Evolutionary conservation across 1,284 basidiomycete genomes (phyloP).

Genomic region (Cryptococcus floricola): DNA sequence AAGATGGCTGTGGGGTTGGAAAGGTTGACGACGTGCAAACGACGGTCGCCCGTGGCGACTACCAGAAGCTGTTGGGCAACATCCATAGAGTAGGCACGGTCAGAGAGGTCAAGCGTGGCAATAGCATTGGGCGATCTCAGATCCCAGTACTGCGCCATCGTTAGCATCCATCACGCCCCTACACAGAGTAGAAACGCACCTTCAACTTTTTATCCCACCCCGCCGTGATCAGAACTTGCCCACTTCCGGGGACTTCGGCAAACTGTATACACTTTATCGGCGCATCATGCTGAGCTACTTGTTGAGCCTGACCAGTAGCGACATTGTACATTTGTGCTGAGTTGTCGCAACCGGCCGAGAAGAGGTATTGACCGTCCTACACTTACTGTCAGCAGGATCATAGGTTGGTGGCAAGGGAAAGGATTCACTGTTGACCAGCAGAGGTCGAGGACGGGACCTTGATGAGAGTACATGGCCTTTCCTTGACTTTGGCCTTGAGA

Average conservation of each 20-base stretch:
- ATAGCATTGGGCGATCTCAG: slow-evolving; percentile 68
- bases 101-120: slow-evolving; percentile 73
- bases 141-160: slow-evolving; percentile 76
- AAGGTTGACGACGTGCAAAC: slow-evolving; percentile 84
- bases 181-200: slow-evolving; percentile 49
- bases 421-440: slow-evolving; percentile 67
- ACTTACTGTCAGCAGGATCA: not conserved
- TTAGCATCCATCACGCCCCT: not conserved
- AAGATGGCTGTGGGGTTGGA: slow-evolving; percentile 70
- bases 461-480: slow-evolving; percentile 78
- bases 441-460: slow-evolving; percentile 74
- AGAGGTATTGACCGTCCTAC: slow-evolving; percentile 71
- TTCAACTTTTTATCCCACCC: slow-evolving; percentile 91
- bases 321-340: slow-evolving; percentile 77
- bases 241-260: slow-evolving; percentile 60
- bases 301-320: slow-evolving; percentile 61
- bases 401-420: not conserved
- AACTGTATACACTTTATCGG: slow-evolving; percentile 73
- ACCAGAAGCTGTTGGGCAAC: slow-evolving; percentile 36
- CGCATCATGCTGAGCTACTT: slow-evolving; percentile 79
- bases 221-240: slow-evolving; percentile 73
- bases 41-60: slow-evolving; percentile 65
- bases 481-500: slow-evolving; percentile 58
- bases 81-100: slow-evolving; percentile 69
- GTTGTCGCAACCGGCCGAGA: slow-evolving; percentile 84